phyloP scores from a whole-genome alignment of 139 green algal species.

The Tetradesmus obliquus region DNA sequence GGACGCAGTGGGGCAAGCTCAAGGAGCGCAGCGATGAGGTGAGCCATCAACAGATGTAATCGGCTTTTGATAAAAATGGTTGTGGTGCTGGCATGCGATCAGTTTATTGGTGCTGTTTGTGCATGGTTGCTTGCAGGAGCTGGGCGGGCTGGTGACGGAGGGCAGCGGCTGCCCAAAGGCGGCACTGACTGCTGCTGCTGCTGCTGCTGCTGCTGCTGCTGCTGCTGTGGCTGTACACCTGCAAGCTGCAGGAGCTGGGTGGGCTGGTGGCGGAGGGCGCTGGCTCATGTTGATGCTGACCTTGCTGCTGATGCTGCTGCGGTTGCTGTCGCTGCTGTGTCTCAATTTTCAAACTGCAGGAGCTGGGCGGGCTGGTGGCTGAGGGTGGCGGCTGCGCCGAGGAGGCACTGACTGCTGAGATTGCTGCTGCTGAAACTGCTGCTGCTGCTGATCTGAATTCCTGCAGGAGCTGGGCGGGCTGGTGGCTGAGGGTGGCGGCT shows the following conservation, averaged over 20 bases:
- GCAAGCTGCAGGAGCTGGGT: background rate
- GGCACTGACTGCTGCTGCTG: background rate
- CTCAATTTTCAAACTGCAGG: background rate
- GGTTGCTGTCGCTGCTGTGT: background rate
- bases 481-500: background rate
- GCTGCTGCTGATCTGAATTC: too few species aligned
- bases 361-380: slow-evolving; percentile 17
- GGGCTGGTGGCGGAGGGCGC: background rate
- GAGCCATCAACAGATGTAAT: background rate
- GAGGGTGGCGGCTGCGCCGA: background rate
- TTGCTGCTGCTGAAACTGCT: background rate
- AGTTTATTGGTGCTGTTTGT: too few species aligned
- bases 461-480: slow-evolving; percentile 9
- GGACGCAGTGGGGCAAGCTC: slow-evolving; percentile 16
- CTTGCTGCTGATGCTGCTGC: background rate
- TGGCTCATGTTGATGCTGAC: too few species aligned
- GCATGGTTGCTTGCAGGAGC: background rate
- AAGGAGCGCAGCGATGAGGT: slow-evolving; percentile 17
- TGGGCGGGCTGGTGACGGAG: background rate
- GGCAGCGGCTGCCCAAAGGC: background rate
- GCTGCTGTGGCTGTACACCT: too few species aligned
- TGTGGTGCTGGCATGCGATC: background rate
- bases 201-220: background rate
- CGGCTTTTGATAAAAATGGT: background rate
- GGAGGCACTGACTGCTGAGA: background rate